Conservation (phyloP, 2,329 filamentous ascomycete genomes). For the Sclerotinia borealis region DNA sequence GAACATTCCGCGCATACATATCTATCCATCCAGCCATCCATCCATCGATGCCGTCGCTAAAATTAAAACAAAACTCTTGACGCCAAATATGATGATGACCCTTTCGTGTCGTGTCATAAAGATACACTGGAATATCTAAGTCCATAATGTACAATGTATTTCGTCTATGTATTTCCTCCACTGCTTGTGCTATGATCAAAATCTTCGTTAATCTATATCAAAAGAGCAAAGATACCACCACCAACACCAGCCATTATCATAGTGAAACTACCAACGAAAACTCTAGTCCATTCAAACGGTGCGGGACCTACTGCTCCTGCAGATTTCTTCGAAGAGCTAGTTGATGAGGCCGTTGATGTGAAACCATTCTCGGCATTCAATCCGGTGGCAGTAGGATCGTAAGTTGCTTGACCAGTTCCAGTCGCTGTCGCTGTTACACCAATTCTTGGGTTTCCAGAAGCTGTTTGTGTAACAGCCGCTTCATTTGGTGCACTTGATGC, state of each 20-base stretch:
- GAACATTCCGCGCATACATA: not conserved
- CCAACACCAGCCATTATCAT: slow-evolving; percentile 26
- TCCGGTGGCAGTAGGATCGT: slow-evolving; percentile 25
- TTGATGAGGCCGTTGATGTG: slow-evolving; percentile 13
- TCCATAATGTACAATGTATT: slow-evolving; percentile 1
- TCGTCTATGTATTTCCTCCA: not conserved
- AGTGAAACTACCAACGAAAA: slow-evolving; percentile 20
- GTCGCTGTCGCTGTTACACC: slow-evolving; percentile 17
- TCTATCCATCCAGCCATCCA: too few species aligned
- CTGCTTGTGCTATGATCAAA: not conserved
- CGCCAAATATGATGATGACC: not conserved
- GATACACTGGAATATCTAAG: not conserved
- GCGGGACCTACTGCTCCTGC: slow-evolving; percentile 20
- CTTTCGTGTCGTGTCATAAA: not conserved
- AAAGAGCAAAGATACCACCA: slow-evolving; percentile 21
- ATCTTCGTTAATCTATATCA: slow-evolving; percentile 6
- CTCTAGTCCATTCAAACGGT: slow-evolving; percentile 27
- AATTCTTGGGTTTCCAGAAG: slow-evolving; percentile 25
- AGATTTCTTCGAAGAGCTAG: slow-evolving; percentile 22
- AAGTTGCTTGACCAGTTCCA: slow-evolving; percentile 19
- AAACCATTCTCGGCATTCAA: slow-evolving; percentile 29
- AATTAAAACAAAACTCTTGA: not conserved
- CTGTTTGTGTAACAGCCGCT: slow-evolving; percentile 27
- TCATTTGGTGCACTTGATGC: slow-evolving; percentile 23
- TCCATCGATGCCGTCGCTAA: not conserved